Evolutionary conservation across 1,284 basidiomycete genomes (phyloP), one percentile per base, ranked within the genome.

Genomic region (Sanguinoderma infundibulare): DNA sequence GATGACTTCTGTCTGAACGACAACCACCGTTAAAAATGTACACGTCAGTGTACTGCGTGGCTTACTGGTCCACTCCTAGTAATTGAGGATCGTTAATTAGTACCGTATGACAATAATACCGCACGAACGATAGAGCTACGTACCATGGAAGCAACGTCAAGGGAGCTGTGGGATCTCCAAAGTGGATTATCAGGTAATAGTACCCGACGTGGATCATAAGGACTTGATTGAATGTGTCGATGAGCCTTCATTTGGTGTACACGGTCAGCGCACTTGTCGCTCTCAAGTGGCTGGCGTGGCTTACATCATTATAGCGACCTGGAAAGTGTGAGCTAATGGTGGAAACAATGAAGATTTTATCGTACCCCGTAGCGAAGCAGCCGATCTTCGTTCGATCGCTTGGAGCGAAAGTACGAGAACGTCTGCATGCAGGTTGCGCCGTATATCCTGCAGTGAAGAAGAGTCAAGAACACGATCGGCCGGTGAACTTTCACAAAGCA

Each of bases 211-310:
- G 54, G 3, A 55, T 20, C 17, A 55, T 46, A 20, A 36, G 28
- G 22, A 47, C 54, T 55, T 47, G 42, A 4, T 55, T 40, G 14
- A 47, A 15, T 2, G 54, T 55, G 54, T 55, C 54, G 7, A 55
- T 17, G 10, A 55, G 5, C 42, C 54, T 55, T 10, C 32, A 12
- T 26, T 3, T 5, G 7, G 24, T 53, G 24, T 20, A 5, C 17
- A 6, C 10, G 12, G 15, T 44, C 22, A 44, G 42, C 42, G 5
- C 10, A 3, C 1, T n/a, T n/a, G n/a, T 9, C 39, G 39, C 22
- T 9, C 22, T 40, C 20, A 22, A 3, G 39, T 22, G 20, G n/a
- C 8, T 20, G 39, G 4, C 5, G 4, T 24, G n/a, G n/a, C 42
- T 24, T 15, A 44, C 42, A 22, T 22, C 9, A 44, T 14, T 14